These are phyloP conservation scores for Dictyostelium purpureum DNA, from an alignment of 78 protist species.

Conservation along the genomic window DNA sequence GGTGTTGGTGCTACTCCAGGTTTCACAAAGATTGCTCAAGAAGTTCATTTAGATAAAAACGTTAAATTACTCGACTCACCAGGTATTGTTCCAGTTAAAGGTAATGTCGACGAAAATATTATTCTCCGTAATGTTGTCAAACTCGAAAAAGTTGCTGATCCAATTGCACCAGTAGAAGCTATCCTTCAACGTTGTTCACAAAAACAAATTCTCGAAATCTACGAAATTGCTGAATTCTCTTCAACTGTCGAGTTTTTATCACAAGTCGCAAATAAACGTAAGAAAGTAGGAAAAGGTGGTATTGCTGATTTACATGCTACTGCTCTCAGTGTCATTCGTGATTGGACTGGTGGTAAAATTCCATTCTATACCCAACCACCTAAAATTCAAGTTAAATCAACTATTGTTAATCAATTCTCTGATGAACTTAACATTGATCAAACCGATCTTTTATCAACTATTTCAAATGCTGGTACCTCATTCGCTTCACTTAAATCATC, in stretches of 20 bases:
- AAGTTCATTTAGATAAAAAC: slow-evolving; percentile 89
- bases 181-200: slow-evolving; percentile 46
- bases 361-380: slow-evolving; percentile 81
- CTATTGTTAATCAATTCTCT: slow-evolving; percentile 37
- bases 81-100: slow-evolving; percentile 89
- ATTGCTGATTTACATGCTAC: slow-evolving; percentile 25
- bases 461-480: neutral
- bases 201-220: slow-evolving; percentile 48
- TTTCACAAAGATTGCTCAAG: slow-evolving; percentile 89
- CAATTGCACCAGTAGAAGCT: slow-evolving; percentile 66
- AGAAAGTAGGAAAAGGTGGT: slow-evolving; percentile 65
- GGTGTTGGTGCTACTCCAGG: slow-evolving; percentile 94
- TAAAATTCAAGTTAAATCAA: slow-evolving; percentile 1
- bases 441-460: neutral
- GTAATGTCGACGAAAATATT: slow-evolving; percentile 68
- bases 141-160: slow-evolving; percentile 85
- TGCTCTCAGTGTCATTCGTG: slow-evolving; percentile 70
- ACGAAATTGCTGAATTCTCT: slow-evolving; percentile 22
- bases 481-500: slow-evolving; percentile 22
- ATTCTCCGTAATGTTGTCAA: slow-evolving; percentile 78
- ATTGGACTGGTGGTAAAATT: slow-evolving; percentile 81
- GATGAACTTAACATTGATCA: slow-evolving; percentile 71
- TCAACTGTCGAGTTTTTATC: slow-evolving; percentile 41
- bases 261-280: slow-evolving; percentile 45
- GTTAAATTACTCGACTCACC: slow-evolving; percentile 97